phyloP scores from a whole-genome alignment of 495 filamentous ascomycete species.

The Eremomyces bilateralis region DNA sequence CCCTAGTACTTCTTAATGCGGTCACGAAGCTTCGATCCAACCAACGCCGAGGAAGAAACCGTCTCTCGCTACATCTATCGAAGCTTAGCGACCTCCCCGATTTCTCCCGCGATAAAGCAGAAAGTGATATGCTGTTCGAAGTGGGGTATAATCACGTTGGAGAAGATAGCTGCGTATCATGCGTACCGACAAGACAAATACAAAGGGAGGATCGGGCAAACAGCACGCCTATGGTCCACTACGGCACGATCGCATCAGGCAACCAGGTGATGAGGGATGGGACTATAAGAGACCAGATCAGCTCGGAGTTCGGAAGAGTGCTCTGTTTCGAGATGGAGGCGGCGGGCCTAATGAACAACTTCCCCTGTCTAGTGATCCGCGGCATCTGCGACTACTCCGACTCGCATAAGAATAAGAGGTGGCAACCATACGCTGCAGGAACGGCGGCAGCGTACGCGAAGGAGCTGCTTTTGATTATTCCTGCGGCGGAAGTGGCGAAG shows the following conservation, averaged over 20 bases:
- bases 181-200: background rate
- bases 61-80: background rate
- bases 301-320: constrained; percentile 4
- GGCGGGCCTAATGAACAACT: constrained; percentile 7
- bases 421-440: constrained; percentile 9
- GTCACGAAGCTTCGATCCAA: constrained; percentile 1
- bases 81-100: background rate
- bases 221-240: constrained; percentile 3
- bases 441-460: constrained; percentile 9
- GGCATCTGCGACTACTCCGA: constrained; percentile 12
- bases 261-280: constrained; percentile 9
- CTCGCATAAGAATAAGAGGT: constrained; percentile 12
- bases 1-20: background rate
- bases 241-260: constrained; percentile 9
- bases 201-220: constrained; percentile 1
- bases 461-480: constrained; percentile 4
- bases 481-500: background rate
- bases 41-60: background rate
- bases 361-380: constrained; percentile 9
- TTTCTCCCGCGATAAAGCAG: constrained; percentile 1
- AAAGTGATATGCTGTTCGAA: background rate
- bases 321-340: constrained; percentile 13
- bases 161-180: constrained; percentile 1
- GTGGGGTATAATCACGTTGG: constrained; percentile 1
- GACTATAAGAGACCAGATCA: constrained; percentile 1